Evolutionary conservation across 306 rosid genomes (phyloP).

Genomic region (Begonia fuchsioides): DNA sequence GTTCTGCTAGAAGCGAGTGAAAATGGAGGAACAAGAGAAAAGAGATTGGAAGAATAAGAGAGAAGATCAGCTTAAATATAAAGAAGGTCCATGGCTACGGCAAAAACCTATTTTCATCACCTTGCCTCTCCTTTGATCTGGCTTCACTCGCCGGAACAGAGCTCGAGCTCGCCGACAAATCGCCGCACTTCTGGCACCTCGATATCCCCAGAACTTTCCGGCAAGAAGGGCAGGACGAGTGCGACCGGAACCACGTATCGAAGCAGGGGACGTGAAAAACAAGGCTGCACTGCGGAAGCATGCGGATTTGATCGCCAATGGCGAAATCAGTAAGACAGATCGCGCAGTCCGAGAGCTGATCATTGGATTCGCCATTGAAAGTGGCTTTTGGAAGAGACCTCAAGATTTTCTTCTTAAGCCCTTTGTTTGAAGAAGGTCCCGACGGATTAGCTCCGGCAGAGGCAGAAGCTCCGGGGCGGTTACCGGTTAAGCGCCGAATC

Average conservation of each 20-base stretch:
- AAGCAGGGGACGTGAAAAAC: conserved; percentile 57
- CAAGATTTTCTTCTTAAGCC: conserved; percentile 57
- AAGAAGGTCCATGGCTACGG: conserved; percentile 14
- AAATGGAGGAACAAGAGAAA: too few species aligned
- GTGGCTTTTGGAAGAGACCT: conserved; percentile 58
- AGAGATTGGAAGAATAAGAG: too few species aligned
- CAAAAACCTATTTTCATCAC: conserved; percentile 33
- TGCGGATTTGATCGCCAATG: conserved; percentile 58
- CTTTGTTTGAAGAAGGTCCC: conserved; percentile 40
- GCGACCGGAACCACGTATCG: conserved; percentile 71
- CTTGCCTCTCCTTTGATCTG: conserved; percentile 31
- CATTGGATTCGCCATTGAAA: conserved; percentile 32
- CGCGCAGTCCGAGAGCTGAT: conserved; percentile 48
- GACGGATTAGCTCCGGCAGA: conserved; percentile 9
- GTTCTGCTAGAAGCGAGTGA: conserved; percentile 4
- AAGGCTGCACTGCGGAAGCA: conserved; percentile 70
- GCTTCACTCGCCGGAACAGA: conserved; percentile 16
- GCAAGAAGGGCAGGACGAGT: conserved; percentile 71
- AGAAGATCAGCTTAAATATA: too few species aligned
- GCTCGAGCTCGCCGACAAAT: conserved; percentile 32
- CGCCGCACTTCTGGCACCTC: conserved; percentile 61
- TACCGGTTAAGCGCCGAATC: conserved; percentile 38
- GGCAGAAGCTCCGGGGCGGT: neutral
- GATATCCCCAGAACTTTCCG: conserved; percentile 49
- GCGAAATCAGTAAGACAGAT: conserved; percentile 56